Conservation (phyloP, 192 early-diverging fungal genomes). For the Backusella westeae region DNA sequence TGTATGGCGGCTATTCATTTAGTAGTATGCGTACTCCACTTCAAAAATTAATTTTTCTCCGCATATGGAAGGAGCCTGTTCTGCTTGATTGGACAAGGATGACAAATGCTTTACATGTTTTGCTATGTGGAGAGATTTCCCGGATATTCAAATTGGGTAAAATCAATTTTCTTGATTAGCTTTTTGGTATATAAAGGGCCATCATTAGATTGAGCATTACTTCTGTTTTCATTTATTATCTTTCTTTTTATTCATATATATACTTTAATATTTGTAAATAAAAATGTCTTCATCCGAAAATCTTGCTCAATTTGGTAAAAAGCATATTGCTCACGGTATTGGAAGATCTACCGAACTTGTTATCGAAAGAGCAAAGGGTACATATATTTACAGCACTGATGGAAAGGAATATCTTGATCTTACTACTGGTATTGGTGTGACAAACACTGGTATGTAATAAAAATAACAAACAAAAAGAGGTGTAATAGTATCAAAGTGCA, state of each 20-base stretch:
- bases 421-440: conserved; percentile 46
- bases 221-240: neutral
- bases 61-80: neutral
- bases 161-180: neutral
- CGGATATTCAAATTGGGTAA: neutral
- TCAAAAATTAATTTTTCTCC: neutral
- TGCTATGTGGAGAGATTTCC: conserved; percentile 1
- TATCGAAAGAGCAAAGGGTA: conserved; percentile 36
- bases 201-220: neutral
- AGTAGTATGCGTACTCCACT: neutral
- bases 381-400: conserved; percentile 34
- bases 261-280: conserved; percentile 5
- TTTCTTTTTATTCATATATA: neutral
- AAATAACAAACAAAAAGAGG: neutral
- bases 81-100: conserved; percentile 1
- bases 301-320: conserved; percentile 39
- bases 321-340: conserved; percentile 39
- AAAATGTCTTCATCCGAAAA: conserved; percentile 22
- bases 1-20: neutral
- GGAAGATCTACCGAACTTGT: conserved; percentile 35
- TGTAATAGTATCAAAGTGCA: neutral
- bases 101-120: neutral
- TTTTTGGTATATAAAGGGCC: neutral
- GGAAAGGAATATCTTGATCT: conserved; percentile 44
- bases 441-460: conserved; percentile 34